Base-by-base conservation (phyloP, 345 rosid species). In the Melaleuca quinquenervia region DNA sequence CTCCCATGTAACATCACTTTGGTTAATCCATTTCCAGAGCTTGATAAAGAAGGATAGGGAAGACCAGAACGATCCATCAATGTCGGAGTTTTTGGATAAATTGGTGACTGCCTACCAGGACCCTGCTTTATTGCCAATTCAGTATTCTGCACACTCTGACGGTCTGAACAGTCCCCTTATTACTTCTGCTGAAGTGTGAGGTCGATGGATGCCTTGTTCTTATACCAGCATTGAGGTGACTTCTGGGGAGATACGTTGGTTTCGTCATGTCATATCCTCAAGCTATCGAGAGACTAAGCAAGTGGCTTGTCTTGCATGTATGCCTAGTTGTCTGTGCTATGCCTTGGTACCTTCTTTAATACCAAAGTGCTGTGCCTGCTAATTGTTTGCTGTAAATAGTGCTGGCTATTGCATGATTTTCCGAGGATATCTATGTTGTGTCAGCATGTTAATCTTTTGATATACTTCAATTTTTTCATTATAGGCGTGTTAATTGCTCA, bases 101-200 rank as follows among this genome's bases (percentile, higher is more conserved):
- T 83, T 96, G 90, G 94, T 87, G 50, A 91, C 89, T 86, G 94
- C 98, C 32, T 97, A 97, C 90, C 91, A 89, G 89, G 98, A 96
- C 86, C 99, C 99, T 11, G 95, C 96, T 85, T 85, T 95, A 80
- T 82, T 90, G 90, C 95, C 99, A 53, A 85, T 93, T 90, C 91
- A 87, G 11, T 90, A 88, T 90, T 89, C 98, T 64, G 50, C 88
- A 85, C 89, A 86, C 84, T 52, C 87, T 52, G 94, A 92, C 82
- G 90, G 92, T 88, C 97, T 95, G 86, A 87, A 86, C 80, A 90
- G 90, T 84, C 98, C 98, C 44, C 96, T 96, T 82, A 76, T 96
- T 84, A 91, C 97, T 44, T 90, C 95, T 52, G 24, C 89, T 7
- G 88, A 85, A 89, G 92, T 82, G 86, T 90, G 85, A 93, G 70